These are phyloP conservation scores for Aspergillus wentii DNA, from an alignment of 495 filamentous ascomycete species.

Conservation along the genomic window DNA sequence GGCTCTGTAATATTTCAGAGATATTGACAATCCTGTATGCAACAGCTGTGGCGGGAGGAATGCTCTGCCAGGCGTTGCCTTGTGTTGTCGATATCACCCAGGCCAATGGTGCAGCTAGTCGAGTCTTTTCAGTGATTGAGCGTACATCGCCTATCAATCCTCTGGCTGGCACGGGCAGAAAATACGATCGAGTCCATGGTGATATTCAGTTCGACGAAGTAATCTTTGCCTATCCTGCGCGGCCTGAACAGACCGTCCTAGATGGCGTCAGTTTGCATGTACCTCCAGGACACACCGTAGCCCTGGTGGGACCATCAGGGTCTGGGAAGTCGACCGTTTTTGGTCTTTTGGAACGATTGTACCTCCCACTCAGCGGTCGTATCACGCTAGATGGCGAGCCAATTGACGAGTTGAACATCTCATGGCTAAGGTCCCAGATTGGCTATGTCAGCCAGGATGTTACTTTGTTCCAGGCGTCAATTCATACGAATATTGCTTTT, in stretches of 20 bases:
- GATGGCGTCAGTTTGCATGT: constrained; percentile 7
- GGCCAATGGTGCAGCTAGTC: constrained; percentile 40
- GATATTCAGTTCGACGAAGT: constrained; percentile 11
- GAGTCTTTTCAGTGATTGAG: constrained; percentile 83
- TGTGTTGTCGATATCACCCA: constrained; percentile 4
- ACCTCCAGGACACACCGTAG: constrained; percentile 8
- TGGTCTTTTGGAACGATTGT: constrained; percentile 47
- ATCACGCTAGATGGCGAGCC: constrained; percentile 4
- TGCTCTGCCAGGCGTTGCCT: constrained; percentile 11
- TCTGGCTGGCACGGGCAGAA: constrained; percentile 52
- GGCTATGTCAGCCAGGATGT: constrained; percentile 56
- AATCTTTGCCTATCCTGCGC: constrained; percentile 15
- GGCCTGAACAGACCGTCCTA: constrained; percentile 5
- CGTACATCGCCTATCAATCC: constrained; percentile 70
- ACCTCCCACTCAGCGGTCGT: constrained; percentile 18
- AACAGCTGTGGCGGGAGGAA: constrained; percentile 5
- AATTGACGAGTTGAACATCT: constrained; percentile 2
- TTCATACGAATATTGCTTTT: constrained; percentile 60
- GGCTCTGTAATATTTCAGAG: constrained; percentile 8
- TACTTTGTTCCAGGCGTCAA: constrained; percentile 67
- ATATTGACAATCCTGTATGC: constrained; percentile 12
- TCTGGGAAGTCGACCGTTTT: constrained; percentile 52
- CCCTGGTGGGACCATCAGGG: constrained; percentile 51
- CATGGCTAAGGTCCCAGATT: constrained; percentile 12
- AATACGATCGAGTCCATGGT: constrained; percentile 13